phyloP scores from a whole-genome alignment of 306 rosid genomes.

The Nissolia schottii region DNA sequence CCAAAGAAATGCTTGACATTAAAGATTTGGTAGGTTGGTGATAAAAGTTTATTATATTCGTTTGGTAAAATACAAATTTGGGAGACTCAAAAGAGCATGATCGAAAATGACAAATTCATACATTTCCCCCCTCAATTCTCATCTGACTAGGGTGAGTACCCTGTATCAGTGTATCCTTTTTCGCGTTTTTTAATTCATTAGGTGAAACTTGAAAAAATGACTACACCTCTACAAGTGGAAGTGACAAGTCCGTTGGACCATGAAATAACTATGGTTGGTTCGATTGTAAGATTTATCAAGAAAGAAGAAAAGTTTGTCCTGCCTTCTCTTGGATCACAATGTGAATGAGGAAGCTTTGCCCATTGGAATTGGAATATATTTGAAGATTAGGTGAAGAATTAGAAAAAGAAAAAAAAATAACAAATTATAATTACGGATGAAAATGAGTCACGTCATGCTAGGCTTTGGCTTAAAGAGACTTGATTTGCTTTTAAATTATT shows the following conservation, averaged over 20 bases:
- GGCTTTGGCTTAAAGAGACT: too few species aligned
- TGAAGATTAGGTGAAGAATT: background rate
- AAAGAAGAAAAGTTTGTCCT: background rate
- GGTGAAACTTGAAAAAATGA: constrained; percentile 12
- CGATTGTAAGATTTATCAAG: background rate
- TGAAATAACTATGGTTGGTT: background rate
- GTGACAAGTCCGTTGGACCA: constrained; percentile 17
- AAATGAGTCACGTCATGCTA: too few species aligned
- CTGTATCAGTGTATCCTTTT: background rate
- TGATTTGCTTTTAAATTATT: too few species aligned
- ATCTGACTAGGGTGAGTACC: background rate
- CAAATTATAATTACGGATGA: background rate
- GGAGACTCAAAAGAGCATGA: background rate
- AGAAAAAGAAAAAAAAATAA: background rate
- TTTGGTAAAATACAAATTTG: background rate
- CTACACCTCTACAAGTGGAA: background rate
- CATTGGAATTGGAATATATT: background rate
- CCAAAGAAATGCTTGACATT: background rate
- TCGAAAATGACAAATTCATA: background rate
- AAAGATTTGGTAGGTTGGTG: constrained; percentile 1
- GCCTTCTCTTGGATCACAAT: background rate
- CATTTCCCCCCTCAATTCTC: background rate
- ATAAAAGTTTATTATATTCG: background rate
- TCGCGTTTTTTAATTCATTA: constrained; percentile 12
- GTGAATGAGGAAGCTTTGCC: constrained; percentile 6